Evolutionary conservation across 129 eudicot species (phyloP), one percentile per base, ranked within the genome.

Genomic region (Artemisia tridentata): DNA sequence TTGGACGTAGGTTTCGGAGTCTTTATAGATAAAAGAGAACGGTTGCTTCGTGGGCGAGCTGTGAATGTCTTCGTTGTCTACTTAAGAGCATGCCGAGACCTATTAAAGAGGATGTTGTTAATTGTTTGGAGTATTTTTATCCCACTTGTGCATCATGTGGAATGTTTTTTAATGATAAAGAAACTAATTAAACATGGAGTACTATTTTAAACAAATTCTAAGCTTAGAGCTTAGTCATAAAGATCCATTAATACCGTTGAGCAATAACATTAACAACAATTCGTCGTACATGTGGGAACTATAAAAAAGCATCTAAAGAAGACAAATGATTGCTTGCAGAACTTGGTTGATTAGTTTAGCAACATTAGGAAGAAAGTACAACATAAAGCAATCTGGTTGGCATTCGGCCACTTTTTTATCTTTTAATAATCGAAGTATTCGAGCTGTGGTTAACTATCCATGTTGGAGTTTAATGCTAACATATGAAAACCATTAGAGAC

Each of bases 371-470:
- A 29, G 16, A 25, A 6, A 61, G 46, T 29, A 61, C 66, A 61
- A 25, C 66, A 61, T 61, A 29, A 61, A 29, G 66, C 16, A 61
- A 61, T 16, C 66, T 61, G 66, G 66, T 61, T 61, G 66, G 46
- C 66, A 61, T 0, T 11, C 31, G 63, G 3, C 31, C 60, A 17
- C 25, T 54, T 54, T 7, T 54, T 0, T 3, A 3, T 3, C 59
- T 16, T 53, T 16, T 12, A 53, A 53, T 49, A 10, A 0, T 49
- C 60, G 9, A n/a, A 31, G 41, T 31, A 31, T 31, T 31, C 7
- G 41, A 31, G 41, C 41, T 31, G 4, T 4, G 41, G 41, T 31
- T 31, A 31, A 5, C 41, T 31, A 31, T 31, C 5, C 7, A 4
- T 31, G 41, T 31, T 31, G 41, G 41, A 31, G 41, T 5, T 31